A percentile compares a stretch with the other conserved stretches of the same genome.
These are phyloP conservation scores for Rehmannia glutinosa DNA, from an alignment of 257 asterid species.

Conservation along the genomic window DNA sequence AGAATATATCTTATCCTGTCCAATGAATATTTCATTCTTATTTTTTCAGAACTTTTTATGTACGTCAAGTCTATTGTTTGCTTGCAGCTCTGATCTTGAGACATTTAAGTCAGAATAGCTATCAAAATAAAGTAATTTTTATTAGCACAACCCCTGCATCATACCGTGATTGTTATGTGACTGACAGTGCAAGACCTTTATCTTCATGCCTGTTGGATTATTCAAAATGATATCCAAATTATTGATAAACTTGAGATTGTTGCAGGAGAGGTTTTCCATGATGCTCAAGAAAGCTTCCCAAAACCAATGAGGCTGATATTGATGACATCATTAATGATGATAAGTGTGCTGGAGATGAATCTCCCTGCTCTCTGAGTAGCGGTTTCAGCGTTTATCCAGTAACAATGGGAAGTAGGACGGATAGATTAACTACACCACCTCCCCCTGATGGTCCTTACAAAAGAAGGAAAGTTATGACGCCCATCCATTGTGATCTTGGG, in stretches of 20 bases:
- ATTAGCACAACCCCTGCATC: too few relatives aligned
- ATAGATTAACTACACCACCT: conserved; percentile 54
- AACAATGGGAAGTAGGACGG: conserved; percentile 21
- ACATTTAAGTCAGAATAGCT: background rate
- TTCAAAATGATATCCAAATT: conserved; percentile 3
- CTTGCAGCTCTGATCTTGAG: too few relatives aligned
- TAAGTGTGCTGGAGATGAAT: conserved; percentile 28
- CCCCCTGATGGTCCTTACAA: conserved; percentile 56
- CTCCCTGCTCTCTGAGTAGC: conserved; percentile 44
- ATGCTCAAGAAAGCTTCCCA: conserved; percentile 56
- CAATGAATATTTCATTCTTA: background rate
- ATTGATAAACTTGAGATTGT: conserved; percentile 20
- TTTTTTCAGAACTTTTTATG: background rate
- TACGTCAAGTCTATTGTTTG: background rate
- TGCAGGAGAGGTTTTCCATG: conserved; percentile 79
- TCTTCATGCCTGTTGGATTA: background rate
- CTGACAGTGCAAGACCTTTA: background rate
- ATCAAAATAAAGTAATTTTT: too few relatives aligned
- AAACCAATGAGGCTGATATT: conserved; percentile 22
- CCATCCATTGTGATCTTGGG: conserved; percentile 35
- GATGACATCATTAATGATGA: conserved; percentile 25
- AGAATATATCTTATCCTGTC: background rate
- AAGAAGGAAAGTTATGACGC: conserved; percentile 61
- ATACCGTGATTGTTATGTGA: too few relatives aligned
- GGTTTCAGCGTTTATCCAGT: conserved; percentile 46